Evolutionary conservation across 345 rosid species (phyloP), one percentile per base, ranked within the genome.

Genomic region (Lagerstroemia speciosa): DNA sequence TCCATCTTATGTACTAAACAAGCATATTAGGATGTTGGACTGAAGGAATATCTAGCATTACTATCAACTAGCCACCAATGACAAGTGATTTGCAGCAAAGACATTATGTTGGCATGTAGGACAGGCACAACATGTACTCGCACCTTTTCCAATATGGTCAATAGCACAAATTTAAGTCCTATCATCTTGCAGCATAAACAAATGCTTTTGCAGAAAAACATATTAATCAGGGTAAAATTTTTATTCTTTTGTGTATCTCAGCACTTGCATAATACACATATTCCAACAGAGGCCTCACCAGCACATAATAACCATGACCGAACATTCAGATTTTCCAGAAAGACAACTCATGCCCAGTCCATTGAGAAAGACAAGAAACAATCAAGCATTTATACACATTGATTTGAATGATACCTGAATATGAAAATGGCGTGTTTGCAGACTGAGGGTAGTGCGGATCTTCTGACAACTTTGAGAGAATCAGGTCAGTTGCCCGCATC

Each of bases 361-460:
- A 24, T 53, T n/a, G 1, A 41, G 19, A 50, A 70, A 34, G 19
- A 64, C 27, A 64, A 64, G 66, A 64, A 64, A 33, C 27, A 22
- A 19, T 45, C 12, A 33, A 64, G 27, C 27, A 19, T 20, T n/a
- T 17, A 33, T 20, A 24, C 31, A 40, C 40, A 31, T 16, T 17
- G 30, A 67, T 19, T 67, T 16, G 29, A 32, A 32, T 30, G 80
- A 74, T 71, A 92, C 99, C 97, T 78, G 91, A 88, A 81, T 95
- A 92, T 45, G 99, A 85, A 81, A 87, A 89, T 68, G 99, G 97
- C 61, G 87, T 77, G 75, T 89, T 86, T 77, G 84, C 82, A 71
- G 82, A 83, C 85, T 90, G 98, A 31, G 90, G 65, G 73, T 95
- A 95, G 72, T 88, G 94, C 74, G 92, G 76, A 37, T 95, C 99